These are phyloP conservation scores for Gracilaria gracilis DNA, from an alignment of 23 red algal genomes.

Conservation along the genomic window DNA sequence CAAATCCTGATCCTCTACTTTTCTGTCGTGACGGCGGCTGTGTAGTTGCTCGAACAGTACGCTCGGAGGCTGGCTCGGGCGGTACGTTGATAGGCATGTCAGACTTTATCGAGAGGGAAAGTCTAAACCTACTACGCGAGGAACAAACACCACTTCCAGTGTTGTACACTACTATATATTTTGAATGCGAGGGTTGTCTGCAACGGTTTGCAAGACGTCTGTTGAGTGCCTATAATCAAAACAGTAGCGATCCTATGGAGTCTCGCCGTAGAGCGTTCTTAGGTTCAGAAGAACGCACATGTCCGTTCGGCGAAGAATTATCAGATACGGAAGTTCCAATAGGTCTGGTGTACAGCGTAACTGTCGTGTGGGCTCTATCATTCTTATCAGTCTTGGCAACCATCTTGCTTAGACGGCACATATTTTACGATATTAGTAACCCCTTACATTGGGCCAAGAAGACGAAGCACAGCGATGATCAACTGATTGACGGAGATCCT, in stretches of 20 bases:
- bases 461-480: neutral
- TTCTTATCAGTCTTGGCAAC: neutral
- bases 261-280: neutral
- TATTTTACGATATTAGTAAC: conserved; percentile 19
- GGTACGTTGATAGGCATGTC: neutral
- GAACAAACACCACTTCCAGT: neutral
- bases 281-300: neutral
- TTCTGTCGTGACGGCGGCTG: neutral
- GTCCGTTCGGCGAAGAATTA: neutral
- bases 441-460: neutral
- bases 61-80: neutral
- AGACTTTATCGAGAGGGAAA: neutral
- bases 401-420: neutral
- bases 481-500: neutral
- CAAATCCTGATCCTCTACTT: neutral
- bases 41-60: neutral
- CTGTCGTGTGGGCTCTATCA: neutral
- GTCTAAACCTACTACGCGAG: neutral
- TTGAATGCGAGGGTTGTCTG: neutral
- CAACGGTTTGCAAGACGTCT: neutral
- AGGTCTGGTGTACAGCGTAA: neutral
- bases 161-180: neutral
- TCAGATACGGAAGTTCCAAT: neutral
- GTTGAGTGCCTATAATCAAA: neutral
- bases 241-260: neutral